Base-by-base conservation (phyloP, 2,329 filamentous ascomycete species). In the Xylaria arbuscula region DNA sequence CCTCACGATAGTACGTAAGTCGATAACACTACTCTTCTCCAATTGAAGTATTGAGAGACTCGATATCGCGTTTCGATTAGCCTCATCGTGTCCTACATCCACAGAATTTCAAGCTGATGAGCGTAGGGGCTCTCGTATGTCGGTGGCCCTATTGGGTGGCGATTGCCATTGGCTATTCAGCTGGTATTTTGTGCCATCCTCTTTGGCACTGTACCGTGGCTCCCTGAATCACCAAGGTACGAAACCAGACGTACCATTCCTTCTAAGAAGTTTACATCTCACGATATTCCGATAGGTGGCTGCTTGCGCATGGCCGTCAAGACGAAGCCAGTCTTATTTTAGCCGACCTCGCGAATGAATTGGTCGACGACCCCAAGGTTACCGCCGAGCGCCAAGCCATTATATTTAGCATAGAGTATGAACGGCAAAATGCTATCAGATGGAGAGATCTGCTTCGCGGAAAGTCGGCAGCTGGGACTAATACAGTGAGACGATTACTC, bases 131-230 rank as follows among this genome's bases (percentile, higher is more conserved):
- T 78, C 54, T 78, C 74, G 1, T 79, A 72, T 63, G 78, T 78
- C 45, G 68, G 77, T 57, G 71, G 74, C 32, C 28, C 69, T 32
- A 10, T 76, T 34, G 70, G 75, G 45, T 83, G 81, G 80, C 78
- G 81, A 11, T 78, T 82, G 62, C 80, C 81, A 28, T 71, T 83
- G 11, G 78, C 80, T 5, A 75, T 83, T 68, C 81, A 78, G 76
- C 58, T 75, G 1, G n/a, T 81, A 47, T 81, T 82, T 70, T 77
- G 72, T 50, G 34, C 73, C 10, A 28, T 73, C 11, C 70, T 77
- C n/a, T 76, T 76, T 48, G 19, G 53, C 38, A 78, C 74, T 7
- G 66, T 75, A 9, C 75, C 74, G 1, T 76, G 71, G 74, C 64
- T 76, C 13, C 76, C 75, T 15, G 76, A 74, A 56, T 78, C 72